Evolutionary conservation across 805 yeast species (phyloP), one percentile per base, ranked within the genome.

Genomic region (Candida tammaniensis): DNA sequence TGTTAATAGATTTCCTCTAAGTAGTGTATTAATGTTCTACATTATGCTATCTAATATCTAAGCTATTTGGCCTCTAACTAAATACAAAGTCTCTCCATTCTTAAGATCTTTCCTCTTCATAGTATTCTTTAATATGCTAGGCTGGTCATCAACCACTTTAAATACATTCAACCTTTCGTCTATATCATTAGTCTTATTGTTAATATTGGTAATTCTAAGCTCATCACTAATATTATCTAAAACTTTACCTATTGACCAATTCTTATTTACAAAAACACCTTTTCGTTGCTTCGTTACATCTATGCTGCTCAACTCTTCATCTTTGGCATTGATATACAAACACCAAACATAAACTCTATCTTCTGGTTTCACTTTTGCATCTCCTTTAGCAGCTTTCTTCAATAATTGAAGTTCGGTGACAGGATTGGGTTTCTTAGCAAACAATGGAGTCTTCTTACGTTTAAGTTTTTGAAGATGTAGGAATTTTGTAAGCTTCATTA

Each of bases 171-270:
- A 57, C 37, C 71, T 55, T 35, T 70, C 66, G 12, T 57, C 51
- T 4, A 55, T 47, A 17, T 69, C 71, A 23, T 49, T 59, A 3
- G 70, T 71, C 20, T 51, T 47, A 48, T 76, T 76, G 45, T 79
- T 79, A 21, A 52, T 51, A 50, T 79, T 79, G 32, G 55, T 55
- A 10, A 80, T 68, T 35, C 60, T 65, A 37, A 76, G 52, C 24
- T 58, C 48, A 18, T 67, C 71, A 7, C 82, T 70, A 5, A 73
- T 64, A 16, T 67, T 63, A 50, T 79, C 86, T 21, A 80, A 51
- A 12, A 76, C 69, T 35, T 78, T 55, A 1, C 86, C 86, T 20
- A 77, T 69, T 0, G 79, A 74, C 82, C 83, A 78, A 18, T 65
- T 56, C 37, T 68, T 72, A 12, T 76, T 74, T 10, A 78, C 68